phyloP scores from a whole-genome alignment of 2,329 filamentous ascomycete genomes.

The Phaeosphaeriaceae sp. region DNA sequence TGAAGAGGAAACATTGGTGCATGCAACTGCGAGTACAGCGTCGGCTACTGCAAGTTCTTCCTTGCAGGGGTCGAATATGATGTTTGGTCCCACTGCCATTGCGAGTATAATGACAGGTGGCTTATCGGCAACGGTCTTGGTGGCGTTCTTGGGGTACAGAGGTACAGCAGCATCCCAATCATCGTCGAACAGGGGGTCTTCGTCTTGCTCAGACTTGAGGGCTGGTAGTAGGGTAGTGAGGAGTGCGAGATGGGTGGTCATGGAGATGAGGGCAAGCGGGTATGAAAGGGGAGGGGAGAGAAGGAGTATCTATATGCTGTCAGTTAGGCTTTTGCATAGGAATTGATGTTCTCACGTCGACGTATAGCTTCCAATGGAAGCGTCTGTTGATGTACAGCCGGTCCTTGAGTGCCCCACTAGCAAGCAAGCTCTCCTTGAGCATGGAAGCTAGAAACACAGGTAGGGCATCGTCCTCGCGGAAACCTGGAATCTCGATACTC shows the following conservation, averaged over 20 bases:
- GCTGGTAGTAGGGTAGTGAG: slow-evolving; percentile 84
- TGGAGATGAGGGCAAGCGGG: slow-evolving; percentile 86
- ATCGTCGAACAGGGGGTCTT: slow-evolving; percentile 97
- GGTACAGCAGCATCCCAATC: slow-evolving; percentile 88
- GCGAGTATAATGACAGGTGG: slow-evolving; percentile 92
- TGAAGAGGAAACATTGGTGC: slow-evolving; percentile 55
- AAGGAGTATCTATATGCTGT: slow-evolving; percentile 72
- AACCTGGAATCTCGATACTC: slow-evolving; percentile 87
- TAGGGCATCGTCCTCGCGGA: slow-evolving; percentile 87
- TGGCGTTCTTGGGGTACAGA: slow-evolving; percentile 67
- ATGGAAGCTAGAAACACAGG: slow-evolving; percentile 88
- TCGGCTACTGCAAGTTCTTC: slow-evolving; percentile 96
- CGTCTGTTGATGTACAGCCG: slow-evolving; percentile 85
- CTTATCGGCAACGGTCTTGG: slow-evolving; percentile 50
- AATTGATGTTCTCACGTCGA: slow-evolving; percentile 72
- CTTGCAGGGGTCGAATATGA: slow-evolving; percentile 90
- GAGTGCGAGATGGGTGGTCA: slow-evolving; percentile 92
- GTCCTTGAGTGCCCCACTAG: slow-evolving; percentile 69
- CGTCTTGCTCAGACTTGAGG: slow-evolving; percentile 86
- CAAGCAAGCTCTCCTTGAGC: slow-evolving; percentile 84
- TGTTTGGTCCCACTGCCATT: slow-evolving; percentile 81
- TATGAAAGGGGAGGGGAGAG: slow-evolving; percentile 94
- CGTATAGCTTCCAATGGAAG: slow-evolving; percentile 96
- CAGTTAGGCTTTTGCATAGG: slow-evolving; percentile 1
- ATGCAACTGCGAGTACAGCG: slow-evolving; percentile 82